Base-by-base conservation (phyloP, 1,284 basidiomycete genomes). In the Lentinula novae-zelandiae region DNA sequence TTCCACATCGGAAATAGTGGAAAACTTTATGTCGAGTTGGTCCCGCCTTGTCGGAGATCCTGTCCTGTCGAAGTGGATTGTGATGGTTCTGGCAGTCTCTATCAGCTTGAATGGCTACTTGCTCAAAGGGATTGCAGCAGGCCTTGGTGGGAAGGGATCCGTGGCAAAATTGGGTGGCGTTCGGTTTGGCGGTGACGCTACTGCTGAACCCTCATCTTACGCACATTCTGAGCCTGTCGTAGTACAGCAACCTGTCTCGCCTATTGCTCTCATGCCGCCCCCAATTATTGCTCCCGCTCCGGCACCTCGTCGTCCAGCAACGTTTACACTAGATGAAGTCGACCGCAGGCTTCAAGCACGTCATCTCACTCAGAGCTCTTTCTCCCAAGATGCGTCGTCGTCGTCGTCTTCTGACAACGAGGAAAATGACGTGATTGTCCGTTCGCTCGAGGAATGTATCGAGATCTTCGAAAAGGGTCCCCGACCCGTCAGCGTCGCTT, bases 61-160 rank as follows among this genome's bases (percentile, higher is more conserved):
- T 0, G 86, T 98, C 59, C 78, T 99, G 67, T 90, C 87, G 70
- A 99, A 99, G 78, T 97, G 94, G 93, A 96, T 99, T 68, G 92
- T 98, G 59, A 81, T 95, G 58, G 81, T 92, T 15, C 85, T 99
- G 38, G 90, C 87, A 2, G 84, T 96, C 66, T 94, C 90, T 65
- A 89, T 99, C 65, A 86, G 90, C 64, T 80, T 99, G 65, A 99
- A 99, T 69, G 95, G 95, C 1, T 98, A 95, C 72, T 80, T 99
- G 38, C 82, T 99, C 64, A 96, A 95, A 74, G 89, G 89, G 6
- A 87, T 89, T 46, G 85, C 85, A 0, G 74, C 76, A 42, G 79
- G 80, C 12, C 66, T 78, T 1, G 75, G 76, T 4, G 74, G 74
- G 12, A 72, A 73, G 17, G 64, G 71, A 22, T 68, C 78, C 34